Evolutionary conservation across 257 asterid species (phyloP), one percentile per base, ranked within the genome.

Genomic region (Scutellaria minor): DNA sequence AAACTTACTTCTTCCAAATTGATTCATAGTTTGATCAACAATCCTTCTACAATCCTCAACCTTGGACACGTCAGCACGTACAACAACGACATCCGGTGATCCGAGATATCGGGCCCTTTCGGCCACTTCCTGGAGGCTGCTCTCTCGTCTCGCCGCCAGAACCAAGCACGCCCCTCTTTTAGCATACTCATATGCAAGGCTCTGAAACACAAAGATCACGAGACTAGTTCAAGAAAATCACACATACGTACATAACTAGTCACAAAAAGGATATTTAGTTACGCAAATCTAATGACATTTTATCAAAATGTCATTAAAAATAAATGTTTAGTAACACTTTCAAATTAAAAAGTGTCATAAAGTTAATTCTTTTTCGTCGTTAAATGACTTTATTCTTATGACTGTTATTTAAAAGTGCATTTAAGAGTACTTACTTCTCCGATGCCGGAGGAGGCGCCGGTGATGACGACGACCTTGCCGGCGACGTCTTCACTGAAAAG

Each of bases 381-480:
- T 18, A 18, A 18, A 18, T 18, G 18, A 18, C 18, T 18, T 18
- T 18, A 18, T 18, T 18, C 18, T 18, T 18, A 18, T 18, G 18
- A 18, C 18, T 18, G 18, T 18, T 18, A 18, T 18, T 18, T 18
- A 18, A 18, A 18, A 18, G 18, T 18, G 18, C 18, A 18, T 18
- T 18, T 18, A 18, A 18, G 2, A 24, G 2, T 24, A 24, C 27
- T 72, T 77, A 89, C 96, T 83, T 93, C 96, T 54, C 98, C 98
- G 37, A 93, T 89, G 79, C 97, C 95, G 31, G 98, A 89, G 74
- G 98, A 93, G 72, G 98, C 96, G 5, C 97, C 97, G 63, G 96
- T 91, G 68, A 91, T 89, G 75, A 91, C 2, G 54, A 91, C 84
- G 47, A 89, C 97, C 63, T 91, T 93, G 4, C 89, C 90, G 79